These are phyloP conservation scores for Schizosaccharomyces japonicus DNA, from an alignment of 805 yeast genomes.

Conservation along the genomic window DNA sequence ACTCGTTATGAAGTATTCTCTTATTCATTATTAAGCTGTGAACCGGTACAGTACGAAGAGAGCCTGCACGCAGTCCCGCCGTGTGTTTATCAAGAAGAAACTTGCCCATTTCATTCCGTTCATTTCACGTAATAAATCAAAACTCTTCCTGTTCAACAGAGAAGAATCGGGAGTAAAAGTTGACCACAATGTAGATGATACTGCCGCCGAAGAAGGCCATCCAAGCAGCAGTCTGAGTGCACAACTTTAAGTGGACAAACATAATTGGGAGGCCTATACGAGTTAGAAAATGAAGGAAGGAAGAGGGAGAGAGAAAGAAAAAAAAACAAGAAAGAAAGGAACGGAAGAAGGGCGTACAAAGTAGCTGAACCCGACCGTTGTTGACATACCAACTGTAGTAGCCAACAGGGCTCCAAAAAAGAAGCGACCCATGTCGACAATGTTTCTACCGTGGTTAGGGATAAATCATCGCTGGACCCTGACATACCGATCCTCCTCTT, in stretches of 20 bases:
- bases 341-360: too few species aligned
- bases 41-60: too few species aligned
- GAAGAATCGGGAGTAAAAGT: not conserved
- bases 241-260: not conserved
- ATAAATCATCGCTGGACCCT: not conserved
- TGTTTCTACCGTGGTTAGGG: not conserved
- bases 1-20: too few species aligned
- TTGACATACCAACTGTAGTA: not conserved
- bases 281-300: not conserved
- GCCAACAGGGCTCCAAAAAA: not conserved
- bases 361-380: too few species aligned
- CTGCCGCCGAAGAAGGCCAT: not conserved
- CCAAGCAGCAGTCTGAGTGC: not conserved
- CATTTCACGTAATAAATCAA: not conserved
- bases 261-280: not conserved
- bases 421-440: not conserved
- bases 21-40: too few species aligned
- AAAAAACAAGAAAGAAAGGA: too few species aligned
- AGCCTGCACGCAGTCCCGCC: too few species aligned
- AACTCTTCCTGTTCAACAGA: not conserved
- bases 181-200: not conserved
- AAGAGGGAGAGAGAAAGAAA: too few species aligned
- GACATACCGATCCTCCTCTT: conserved; percentile 2
- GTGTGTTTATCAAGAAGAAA: too few species aligned
- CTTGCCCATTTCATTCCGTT: too few species aligned